Base-by-base conservation (phyloP, 2,329 filamentous ascomycete species). In the Cladosporium sp. region DNA sequence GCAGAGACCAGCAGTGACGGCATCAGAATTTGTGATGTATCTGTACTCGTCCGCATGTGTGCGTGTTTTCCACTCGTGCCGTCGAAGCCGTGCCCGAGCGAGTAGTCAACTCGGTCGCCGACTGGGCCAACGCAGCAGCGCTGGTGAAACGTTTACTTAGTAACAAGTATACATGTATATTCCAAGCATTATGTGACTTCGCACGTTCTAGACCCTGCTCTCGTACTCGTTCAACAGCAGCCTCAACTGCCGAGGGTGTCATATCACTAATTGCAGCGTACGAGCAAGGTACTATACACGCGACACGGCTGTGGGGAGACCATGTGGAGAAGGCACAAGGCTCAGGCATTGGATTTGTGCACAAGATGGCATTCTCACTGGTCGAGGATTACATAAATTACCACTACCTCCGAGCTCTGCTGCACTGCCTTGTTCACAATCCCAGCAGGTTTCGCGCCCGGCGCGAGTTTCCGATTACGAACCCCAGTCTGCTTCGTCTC, bases 131-230 rank as follows among this genome's bases (percentile, higher is more conserved):
- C 34, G 11, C 30, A 58, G 55, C 55, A 58, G 5, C 21, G 28
- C 54, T 58, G 55, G n/a, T 58, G 55, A 58, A 58, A 58, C 41
- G 30, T n/a, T 41, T 34, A 60, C 58, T 60, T 47, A 49, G 41
- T 41, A 51, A 60, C 41, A 60, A 60, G 38, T 60, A 60, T 47
- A 58, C 18, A 36, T 32, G 55, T 47, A 47, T n/a, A 24, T 44
- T 44, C 18, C 38, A 44, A 18, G 38, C 38, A 44, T n/a, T 21
- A 11, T 21, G 41, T 47, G n/a, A 47, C 24, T 30, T 30, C 49
- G 30, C 41, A 24, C 4, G 49, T 30, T 28, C 49, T 30, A 54
- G 12, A 54, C 15, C 24, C 26, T 11, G 18, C 18, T 7, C 49
- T 26, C 41, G 41, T 47, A 47, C 38, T 44, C 38, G 36, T 15